phyloP scores from a whole-genome alignment of 441 rosid species.

The Eruca vesicaria region DNA sequence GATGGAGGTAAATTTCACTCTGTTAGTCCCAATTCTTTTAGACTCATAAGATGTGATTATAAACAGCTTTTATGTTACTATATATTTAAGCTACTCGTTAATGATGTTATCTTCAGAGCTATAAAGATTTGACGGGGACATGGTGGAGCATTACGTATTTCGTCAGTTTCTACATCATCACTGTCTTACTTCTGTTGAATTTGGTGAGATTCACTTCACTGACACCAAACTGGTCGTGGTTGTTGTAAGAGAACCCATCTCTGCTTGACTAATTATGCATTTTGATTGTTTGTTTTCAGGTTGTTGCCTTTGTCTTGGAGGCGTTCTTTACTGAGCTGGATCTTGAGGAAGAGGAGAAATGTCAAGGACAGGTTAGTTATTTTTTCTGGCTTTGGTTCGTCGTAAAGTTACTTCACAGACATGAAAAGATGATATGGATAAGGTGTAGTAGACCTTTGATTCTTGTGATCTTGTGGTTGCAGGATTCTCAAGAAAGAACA shows the following conservation, averaged over 20 bases:
- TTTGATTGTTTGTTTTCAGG: constrained; percentile 49
- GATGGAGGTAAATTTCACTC: constrained; percentile 72
- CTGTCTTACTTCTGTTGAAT: constrained; percentile 79
- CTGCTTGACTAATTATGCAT: constrained; percentile 2
- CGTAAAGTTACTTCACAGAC: neutral
- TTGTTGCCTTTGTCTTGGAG: constrained; percentile 97
- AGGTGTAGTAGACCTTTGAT: neutral
- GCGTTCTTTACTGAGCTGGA: constrained; percentile 96
- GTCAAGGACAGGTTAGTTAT: constrained; percentile 63
- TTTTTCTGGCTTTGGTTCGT: neutral
- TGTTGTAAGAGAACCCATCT: neutral
- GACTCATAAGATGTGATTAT: too few relatives aligned
- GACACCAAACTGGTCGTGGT: neutral
- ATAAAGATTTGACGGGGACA: constrained; percentile 77
- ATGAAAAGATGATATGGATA: neutral
- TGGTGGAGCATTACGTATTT: constrained; percentile 80
- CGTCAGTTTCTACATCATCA: constrained; percentile 88
- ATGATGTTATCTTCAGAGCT: constrained; percentile 61
- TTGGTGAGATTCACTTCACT: constrained; percentile 58
- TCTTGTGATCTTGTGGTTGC: constrained; percentile 7
- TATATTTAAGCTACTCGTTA: neutral
- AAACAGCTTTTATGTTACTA: too few relatives aligned
- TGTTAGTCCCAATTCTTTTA: neutral
- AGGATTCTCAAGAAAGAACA: constrained; percentile 54
- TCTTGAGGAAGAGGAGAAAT: constrained; percentile 59